A percentile compares a stretch with the other conserved stretches of the same genome.
Conservation (phyloP, 2,329 filamentous ascomycete genomes). For the Neonectria hederae region DNA sequence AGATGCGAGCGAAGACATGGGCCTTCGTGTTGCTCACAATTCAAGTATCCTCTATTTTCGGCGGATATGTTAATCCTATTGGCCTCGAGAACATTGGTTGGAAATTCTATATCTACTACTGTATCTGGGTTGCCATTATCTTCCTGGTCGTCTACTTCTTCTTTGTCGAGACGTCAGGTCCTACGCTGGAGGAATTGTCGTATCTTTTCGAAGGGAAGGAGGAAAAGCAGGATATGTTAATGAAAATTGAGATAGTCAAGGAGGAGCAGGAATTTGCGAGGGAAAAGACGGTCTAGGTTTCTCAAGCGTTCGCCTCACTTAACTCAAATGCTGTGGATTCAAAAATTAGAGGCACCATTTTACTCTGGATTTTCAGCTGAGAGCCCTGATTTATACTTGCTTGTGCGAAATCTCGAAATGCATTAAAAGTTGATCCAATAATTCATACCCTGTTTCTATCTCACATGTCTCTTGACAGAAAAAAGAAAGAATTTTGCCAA, state of each 20-base stretch:
- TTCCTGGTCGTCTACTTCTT: conserved; percentile 53
- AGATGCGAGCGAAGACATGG: conserved; percentile 55
- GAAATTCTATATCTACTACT: conserved; percentile 55
- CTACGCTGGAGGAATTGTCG: conserved; percentile 49
- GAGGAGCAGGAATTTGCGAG: conserved; percentile 30
- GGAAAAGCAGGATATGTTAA: conserved; percentile 29
- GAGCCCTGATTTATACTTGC: no score
- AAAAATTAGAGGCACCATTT: no score
- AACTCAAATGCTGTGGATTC: no score
- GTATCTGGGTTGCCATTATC: conserved; percentile 50
- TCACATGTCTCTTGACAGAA: no score
- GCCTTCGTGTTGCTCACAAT: conserved; percentile 53
- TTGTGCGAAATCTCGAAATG: not conserved
- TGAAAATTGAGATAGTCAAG: conserved; percentile 31
- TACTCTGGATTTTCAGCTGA: no score
- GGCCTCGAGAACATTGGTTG: conserved; percentile 50
- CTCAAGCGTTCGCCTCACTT: not conserved
- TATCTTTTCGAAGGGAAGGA: conserved; percentile 38
- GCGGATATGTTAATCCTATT: conserved; percentile 52
- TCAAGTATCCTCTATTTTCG: conserved; percentile 50
- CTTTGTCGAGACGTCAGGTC: conserved; percentile 51
- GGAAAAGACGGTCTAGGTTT: conserved; percentile 24
- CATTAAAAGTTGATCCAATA: not conserved
- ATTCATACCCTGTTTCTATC: not conserved
- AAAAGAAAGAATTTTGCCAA: no score